A percentile compares a stretch with the other conserved stretches of the same genome.
Conservation (phyloP, 805 yeast species). For the Suhomyces sp. region DNA sequence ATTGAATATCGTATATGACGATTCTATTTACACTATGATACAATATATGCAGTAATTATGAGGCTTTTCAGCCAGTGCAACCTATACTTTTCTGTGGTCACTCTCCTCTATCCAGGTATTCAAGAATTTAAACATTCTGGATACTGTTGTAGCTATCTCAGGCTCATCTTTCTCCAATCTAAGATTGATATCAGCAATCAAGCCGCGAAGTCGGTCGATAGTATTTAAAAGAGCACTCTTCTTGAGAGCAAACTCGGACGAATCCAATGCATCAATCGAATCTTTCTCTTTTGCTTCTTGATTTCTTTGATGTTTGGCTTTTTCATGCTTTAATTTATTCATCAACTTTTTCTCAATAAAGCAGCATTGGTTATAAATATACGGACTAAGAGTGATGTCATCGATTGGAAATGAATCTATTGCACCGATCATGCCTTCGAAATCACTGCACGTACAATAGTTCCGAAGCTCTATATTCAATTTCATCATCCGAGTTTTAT, state of each 20-base stretch:
- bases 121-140: constrained; percentile 23
- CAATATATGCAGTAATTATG: neutral
- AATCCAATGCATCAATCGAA: constrained; percentile 7
- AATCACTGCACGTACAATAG: constrained; percentile 19
- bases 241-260: no score
- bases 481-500: constrained; percentile 24
- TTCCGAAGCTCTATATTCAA: constrained; percentile 28
- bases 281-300: constrained; percentile 4
- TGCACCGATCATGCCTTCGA: constrained; percentile 14
- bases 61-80: no score
- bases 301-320: constrained; percentile 1
- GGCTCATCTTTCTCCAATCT: constrained; percentile 32
- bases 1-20: no score
- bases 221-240: no score
- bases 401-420: constrained; percentile 34
- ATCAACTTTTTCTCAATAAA: constrained; percentile 27
- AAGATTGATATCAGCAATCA: constrained; percentile 35
- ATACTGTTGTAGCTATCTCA: constrained; percentile 22
- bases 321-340: constrained; percentile 12
- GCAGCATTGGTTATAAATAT: constrained; percentile 31
- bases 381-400: constrained; percentile 31
- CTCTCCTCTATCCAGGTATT: constrained; percentile 26
- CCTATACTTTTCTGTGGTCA: neutral
- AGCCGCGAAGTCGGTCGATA: constrained; percentile 21
- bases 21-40: constrained; percentile 1